Evolutionary conservation across 2,329 filamentous ascomycete species (phyloP).

Genomic region (Nothomitra cinnamomea): DNA sequence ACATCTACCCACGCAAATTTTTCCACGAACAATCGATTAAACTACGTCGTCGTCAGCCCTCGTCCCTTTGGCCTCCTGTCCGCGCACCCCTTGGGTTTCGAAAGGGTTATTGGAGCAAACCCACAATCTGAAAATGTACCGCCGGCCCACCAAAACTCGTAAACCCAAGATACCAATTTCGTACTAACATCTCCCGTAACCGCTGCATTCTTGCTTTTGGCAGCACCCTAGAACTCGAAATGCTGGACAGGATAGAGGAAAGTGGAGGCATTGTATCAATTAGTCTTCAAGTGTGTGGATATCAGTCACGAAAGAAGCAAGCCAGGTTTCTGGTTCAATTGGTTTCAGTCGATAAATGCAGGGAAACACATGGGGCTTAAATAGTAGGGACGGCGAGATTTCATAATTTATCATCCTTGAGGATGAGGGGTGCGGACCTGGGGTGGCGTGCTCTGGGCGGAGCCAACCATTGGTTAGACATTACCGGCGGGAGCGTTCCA

Average conservation of each 20-base stretch:
- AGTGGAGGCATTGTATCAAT: neutral
- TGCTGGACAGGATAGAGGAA: neutral
- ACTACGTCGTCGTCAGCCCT: conserved; percentile 18
- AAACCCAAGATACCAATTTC: conserved; percentile 44
- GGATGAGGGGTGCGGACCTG: no score
- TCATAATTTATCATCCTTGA: no score
- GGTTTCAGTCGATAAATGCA: no score
- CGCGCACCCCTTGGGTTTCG: no score
- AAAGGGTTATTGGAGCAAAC: conserved; percentile 8
- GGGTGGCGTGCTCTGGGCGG: no score
- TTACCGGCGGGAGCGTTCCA: no score
- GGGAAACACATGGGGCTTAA: no score
- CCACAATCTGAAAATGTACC: conserved; percentile 49
- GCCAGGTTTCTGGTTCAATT: no score
- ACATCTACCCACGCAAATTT: conserved; percentile 50
- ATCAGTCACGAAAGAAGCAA: no score
- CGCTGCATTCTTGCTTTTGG: neutral
- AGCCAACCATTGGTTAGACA: no score
- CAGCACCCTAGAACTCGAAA: neutral
- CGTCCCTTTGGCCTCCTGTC: neutral
- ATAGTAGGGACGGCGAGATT: no score
- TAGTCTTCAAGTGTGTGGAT: no score
- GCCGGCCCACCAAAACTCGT: conserved; percentile 51
- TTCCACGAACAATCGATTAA: conserved; percentile 44
- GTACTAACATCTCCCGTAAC: conserved; percentile 18